These are phyloP conservation scores for Pleurostoma richardsiae DNA, from an alignment of 2,329 filamentous ascomycete species.

Conservation along the genomic window DNA sequence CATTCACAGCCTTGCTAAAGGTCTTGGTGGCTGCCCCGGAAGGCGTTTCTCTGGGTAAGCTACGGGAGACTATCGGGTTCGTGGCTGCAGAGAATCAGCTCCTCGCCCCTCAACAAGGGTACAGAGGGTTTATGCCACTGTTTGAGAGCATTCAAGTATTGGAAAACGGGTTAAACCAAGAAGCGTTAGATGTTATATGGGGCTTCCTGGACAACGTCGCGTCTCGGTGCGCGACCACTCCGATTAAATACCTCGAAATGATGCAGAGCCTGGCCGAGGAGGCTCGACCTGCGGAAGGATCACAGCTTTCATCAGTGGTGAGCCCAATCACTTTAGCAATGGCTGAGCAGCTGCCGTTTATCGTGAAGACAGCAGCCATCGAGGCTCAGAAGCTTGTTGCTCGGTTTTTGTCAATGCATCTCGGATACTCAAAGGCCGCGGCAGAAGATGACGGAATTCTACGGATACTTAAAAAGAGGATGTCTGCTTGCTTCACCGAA, in stretches of 20 bases:
- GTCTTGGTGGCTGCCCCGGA: constrained; percentile 45
- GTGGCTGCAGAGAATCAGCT: constrained; percentile 63
- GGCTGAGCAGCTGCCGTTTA: constrained; percentile 73
- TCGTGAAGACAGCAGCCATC: constrained; percentile 44
- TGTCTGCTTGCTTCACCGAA: constrained; percentile 5
- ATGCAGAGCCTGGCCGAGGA: constrained; percentile 46
- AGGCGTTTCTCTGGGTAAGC: constrained; percentile 42
- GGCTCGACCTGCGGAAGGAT: constrained; percentile 19
- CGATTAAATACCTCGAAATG: constrained; percentile 78
- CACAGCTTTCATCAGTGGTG: constrained; percentile 28
- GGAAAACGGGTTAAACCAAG: constrained; percentile 13
- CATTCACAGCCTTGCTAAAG: constrained; percentile 66
- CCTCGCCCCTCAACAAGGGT: constrained; percentile 38
- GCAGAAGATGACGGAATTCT: constrained; percentile 30
- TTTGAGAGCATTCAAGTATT: constrained; percentile 29
- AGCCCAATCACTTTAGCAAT: constrained; percentile 67
- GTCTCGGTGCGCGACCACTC: constrained; percentile 66
- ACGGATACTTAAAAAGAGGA: constrained; percentile 2
- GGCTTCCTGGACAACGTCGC: constrained; percentile 79
- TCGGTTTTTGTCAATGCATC: constrained; percentile 51
- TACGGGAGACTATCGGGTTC: constrained; percentile 51
- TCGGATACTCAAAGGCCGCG: constrained; percentile 47
- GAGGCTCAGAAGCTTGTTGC: constrained; percentile 42
- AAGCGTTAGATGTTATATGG: constrained; percentile 46
- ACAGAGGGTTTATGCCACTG: constrained; percentile 36